These are phyloP conservation scores for Diplodia corticola DNA, from an alignment of 2,329 filamentous ascomycete genomes.

Conservation along the genomic window DNA sequence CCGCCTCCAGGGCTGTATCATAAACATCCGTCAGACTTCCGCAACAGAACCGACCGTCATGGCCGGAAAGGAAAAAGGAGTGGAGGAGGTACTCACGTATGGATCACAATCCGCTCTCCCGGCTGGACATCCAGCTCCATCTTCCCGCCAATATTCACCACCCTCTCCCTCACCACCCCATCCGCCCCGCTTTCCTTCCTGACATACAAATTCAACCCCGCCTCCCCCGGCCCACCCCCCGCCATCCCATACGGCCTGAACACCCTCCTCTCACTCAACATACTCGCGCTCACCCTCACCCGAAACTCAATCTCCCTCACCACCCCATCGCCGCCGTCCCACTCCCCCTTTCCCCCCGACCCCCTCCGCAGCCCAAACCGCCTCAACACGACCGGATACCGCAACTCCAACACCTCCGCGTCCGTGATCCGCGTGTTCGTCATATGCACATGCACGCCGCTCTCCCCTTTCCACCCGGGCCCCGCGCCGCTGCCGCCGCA, in stretches of 20 bases:
- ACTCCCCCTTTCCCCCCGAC: constrained; percentile 35
- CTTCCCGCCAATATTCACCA: constrained; percentile 38
- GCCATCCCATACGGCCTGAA: constrained; percentile 40
- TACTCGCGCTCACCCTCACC: constrained; percentile 36
- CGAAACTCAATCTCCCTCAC: constrained; percentile 41
- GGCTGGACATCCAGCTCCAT: constrained; percentile 34
- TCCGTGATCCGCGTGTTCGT: constrained; percentile 41
- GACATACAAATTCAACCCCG: constrained; percentile 26
- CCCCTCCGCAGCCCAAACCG: constrained; percentile 33
- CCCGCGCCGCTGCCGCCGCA: constrained; percentile 41
- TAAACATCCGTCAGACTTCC: neutral
- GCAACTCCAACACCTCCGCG: constrained; percentile 39
- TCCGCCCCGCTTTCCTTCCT: constrained; percentile 32
- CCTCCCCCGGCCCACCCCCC: constrained; percentile 32
- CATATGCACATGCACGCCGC: constrained; percentile 35
- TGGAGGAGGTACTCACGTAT: neutral
- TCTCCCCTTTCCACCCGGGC: constrained; percentile 32
- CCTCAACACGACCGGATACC: constrained; percentile 39
- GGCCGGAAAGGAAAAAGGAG: too few species aligned
- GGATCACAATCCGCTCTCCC: constrained; percentile 31
- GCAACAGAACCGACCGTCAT: too few species aligned
- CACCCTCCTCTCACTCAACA: constrained; percentile 42
- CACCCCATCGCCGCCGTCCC: constrained; percentile 36
- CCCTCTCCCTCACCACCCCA: constrained; percentile 28
- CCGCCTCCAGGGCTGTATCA: neutral